A percentile compares a stretch with the other conserved stretches of the same genome.
Evolutionary conservation across 2,329 filamentous ascomycete species (phyloP).

Genomic region (Pseudogymnoascus pannorum): DNA sequence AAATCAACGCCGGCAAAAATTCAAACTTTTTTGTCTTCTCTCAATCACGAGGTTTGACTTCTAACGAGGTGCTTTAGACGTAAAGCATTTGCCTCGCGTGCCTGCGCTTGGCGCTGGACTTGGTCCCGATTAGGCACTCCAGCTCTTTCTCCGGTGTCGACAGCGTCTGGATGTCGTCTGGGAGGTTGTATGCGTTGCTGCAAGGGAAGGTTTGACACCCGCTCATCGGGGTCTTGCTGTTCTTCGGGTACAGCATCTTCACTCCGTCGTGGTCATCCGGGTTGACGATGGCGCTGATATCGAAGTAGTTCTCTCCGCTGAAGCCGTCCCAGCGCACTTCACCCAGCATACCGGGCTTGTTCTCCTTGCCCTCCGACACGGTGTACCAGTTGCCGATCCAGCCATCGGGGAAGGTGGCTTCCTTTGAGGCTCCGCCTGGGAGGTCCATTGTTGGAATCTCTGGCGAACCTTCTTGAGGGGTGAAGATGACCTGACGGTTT

Average conservation of each 20-base stretch:
- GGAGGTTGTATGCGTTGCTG: constrained; percentile 45
- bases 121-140: constrained; percentile 34
- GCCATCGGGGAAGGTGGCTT: constrained; percentile 26
- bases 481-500: constrained; percentile 29
- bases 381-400: constrained; percentile 41
- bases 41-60: background rate
- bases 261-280: constrained; percentile 43
- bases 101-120: constrained; percentile 12
- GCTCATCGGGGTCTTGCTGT: constrained; percentile 34
- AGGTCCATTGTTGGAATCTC: constrained; percentile 19
- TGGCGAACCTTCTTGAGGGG: constrained; percentile 18
- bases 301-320: constrained; percentile 45
- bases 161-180: constrained; percentile 51
- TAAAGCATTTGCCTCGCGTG: constrained; percentile 11
- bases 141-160: constrained; percentile 41
- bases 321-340: constrained; percentile 46
- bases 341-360: constrained; percentile 43
- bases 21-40: constrained; percentile 4
- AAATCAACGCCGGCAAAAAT: constrained; percentile 1
- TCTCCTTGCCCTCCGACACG: constrained; percentile 36
- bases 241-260: constrained; percentile 46
- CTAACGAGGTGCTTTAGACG: background rate
- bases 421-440: constrained; percentile 32
- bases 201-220: constrained; percentile 48
- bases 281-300: constrained; percentile 52